Evolutionary conservation across 345 rosid genomes (phyloP), one percentile per base, ranked within the genome.

Genomic region (Dipteronia dyeriana): DNA sequence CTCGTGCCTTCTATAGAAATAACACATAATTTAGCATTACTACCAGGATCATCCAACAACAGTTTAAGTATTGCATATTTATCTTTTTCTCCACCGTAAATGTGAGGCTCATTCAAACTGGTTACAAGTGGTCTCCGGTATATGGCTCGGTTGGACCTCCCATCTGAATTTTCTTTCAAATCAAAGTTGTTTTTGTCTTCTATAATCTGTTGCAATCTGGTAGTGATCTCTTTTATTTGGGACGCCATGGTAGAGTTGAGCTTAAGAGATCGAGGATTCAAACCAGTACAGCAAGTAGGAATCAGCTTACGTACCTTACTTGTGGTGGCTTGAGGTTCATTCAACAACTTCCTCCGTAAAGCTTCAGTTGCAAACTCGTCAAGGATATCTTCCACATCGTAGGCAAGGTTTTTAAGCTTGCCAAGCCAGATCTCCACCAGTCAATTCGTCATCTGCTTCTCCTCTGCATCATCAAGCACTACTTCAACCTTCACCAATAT

Each of bases 1-100:
- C 79, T 83, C 70, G 70, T 70, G 8, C 86, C 86, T 0, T n/a
- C 26, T 0, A 82, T 80, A 7, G 83, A 51, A 16, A 83, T 45
- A 39, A 83, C 86, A 1, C 61, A 31, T 4, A 78, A 25, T 19
- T 70, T 23, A 0, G 3, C 6, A 14, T 0, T 54, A 20, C 7
- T 23, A 8, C 17, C 62, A 9, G 56, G 22, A 34, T 29, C 56
- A 29, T 19, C 31, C 57, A 74, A 3, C 23, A 82, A 56, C 59
- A 73, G 4, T 1, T 59, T 23, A 51, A 77, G 9, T 0, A 83
- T 61, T 0, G 14, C 75, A 59, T 73, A 69, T 67, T 69, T 79
- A 19, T 76, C 81, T 12, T 59, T 20, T 5, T 77, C 79, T 51
- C 84, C 78, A 4, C 81, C 81, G 10, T 34, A 69, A 20, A 81